Evolutionary conservation across 805 yeast genomes (phyloP), one percentile per base, ranked within the genome.

Genomic region (Suhomyces sp.): DNA sequence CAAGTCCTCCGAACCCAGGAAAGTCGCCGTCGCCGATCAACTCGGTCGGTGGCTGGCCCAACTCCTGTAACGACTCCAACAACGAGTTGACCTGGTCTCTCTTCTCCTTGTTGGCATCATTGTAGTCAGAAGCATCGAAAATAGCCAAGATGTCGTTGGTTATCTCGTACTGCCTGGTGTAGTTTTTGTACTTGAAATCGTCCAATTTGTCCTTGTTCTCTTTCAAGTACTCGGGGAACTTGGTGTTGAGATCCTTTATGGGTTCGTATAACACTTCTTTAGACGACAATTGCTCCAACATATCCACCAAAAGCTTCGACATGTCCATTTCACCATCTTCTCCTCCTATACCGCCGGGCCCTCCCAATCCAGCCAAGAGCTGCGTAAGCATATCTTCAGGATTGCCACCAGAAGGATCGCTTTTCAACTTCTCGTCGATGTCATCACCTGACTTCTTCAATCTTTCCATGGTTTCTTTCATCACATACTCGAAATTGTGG

Each of bases 221-320:
- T 45, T 72, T 69, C 56, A 93, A 75, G 86, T 89, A 93, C 26
- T 68, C 78, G 2, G 90, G 88, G 66, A 85, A 90, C 64, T 88
- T 89, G 10, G 74, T 71, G 57, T 85, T 82, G 66, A 92, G 77
- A 55, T 90, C 96, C 62, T 86, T 87, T 71, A 93, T 79, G 2
- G 98, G 97, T 60, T 87, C 96, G 64, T 89, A 92, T 38, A 93
- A 76, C 19, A 92, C 88, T 53, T 86, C 92, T 64, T 91, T 93
- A 5, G 94, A 83, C 6, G 94, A 82, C 66, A 93, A 78, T 65
- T 91, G 93, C 56, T 84, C 86, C 61, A 93, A 76, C 84, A 93
- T 84, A 36, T 88, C 90, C 17, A 78, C 79, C 55, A 90, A 71
- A 47, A 90, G 70, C 54, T 82, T 81, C 24, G 86, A 74, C 69